Conservation (phyloP, 306 rosid genomes). For the Citrullus amarus region DNA sequence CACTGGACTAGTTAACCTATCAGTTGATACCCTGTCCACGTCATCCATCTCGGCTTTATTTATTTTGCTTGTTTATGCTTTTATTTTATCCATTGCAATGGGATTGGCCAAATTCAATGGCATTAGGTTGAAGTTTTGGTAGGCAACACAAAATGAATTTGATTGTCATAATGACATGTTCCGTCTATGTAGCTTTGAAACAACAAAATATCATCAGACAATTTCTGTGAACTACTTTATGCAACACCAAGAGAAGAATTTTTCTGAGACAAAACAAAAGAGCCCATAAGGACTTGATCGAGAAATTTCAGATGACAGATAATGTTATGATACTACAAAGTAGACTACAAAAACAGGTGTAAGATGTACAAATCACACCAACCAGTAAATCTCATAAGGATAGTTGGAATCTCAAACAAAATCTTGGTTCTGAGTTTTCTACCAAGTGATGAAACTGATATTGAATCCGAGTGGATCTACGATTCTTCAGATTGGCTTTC, state of each 20-base stretch:
- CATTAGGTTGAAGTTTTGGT: slow-evolving; percentile 14
- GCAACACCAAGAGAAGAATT: background rate
- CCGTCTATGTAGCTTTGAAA: background rate
- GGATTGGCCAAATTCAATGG: slow-evolving; percentile 6
- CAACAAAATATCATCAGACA: background rate
- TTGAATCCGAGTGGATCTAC: slow-evolving; percentile 16
- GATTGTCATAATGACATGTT: background rate
- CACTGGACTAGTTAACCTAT: slow-evolving; percentile 12
- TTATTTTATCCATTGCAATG: background rate
- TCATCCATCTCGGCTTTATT: slow-evolving; percentile 1
- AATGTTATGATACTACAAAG: background rate
- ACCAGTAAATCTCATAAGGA: background rate
- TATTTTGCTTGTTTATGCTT: slow-evolving; percentile 10
- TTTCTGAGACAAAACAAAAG: background rate
- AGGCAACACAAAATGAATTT: background rate
- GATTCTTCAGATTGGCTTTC: slow-evolving; percentile 14
- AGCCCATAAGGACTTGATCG: background rate
- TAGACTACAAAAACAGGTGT: background rate
- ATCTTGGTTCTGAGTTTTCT: background rate
- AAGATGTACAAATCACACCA: background rate
- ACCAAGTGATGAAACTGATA: background rate
- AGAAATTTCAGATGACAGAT: background rate
- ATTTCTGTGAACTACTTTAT: background rate
- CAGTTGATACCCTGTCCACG: slow-evolving; percentile 8
- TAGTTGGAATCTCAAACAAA: background rate